Conservation (phyloP, 2,329 filamentous ascomycete genomes). For the Talaromyces sp. region DNA sequence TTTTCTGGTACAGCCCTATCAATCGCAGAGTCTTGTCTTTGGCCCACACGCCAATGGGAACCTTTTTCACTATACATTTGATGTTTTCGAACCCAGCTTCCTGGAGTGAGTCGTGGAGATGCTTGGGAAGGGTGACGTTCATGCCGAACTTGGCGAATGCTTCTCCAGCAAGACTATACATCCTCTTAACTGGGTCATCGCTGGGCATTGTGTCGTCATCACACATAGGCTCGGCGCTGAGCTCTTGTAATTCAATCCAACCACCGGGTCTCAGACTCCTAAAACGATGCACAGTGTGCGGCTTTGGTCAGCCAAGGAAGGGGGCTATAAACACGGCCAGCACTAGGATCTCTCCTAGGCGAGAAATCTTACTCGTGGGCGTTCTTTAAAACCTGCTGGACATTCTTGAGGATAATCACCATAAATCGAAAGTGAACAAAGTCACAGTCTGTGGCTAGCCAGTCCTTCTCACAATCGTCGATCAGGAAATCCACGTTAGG, state of each 20-base stretch:
- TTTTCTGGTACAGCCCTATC: slow-evolving; percentile 9
- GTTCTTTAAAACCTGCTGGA: slow-evolving; percentile 2
- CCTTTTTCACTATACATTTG: slow-evolving; percentile 1
- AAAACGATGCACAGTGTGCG: slow-evolving; percentile 12
- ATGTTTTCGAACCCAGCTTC: slow-evolving; percentile 7
- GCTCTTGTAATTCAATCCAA: slow-evolving; percentile 8
- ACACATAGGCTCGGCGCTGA: slow-evolving; percentile 20
- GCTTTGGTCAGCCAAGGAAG: slow-evolving; percentile 44
- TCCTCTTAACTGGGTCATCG: slow-evolving; percentile 35
- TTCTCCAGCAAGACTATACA: slow-evolving; percentile 1
- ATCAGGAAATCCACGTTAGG: slow-evolving; percentile 12
- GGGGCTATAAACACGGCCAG: not conserved
- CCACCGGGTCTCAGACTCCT: slow-evolving; percentile 11
- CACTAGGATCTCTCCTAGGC: not conserved
- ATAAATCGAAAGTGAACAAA: slow-evolving; percentile 10
- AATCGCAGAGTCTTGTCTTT: slow-evolving; percentile 8
- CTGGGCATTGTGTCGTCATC: slow-evolving; percentile 29
- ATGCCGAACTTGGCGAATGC: slow-evolving; percentile 10
- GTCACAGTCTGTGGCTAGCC: slow-evolving; percentile 5
- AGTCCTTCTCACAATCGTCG: slow-evolving; percentile 11
- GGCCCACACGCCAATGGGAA: slow-evolving; percentile 9
- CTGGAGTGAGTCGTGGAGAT: not conserved
- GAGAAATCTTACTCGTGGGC: not conserved
- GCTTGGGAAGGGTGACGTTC: slow-evolving; percentile 9
- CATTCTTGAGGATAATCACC: slow-evolving; percentile 8